A percentile compares a stretch with the other conserved stretches of the same genome.
phyloP scores from a whole-genome alignment of 2,329 filamentous ascomycete species.

The Nemania sp. region DNA sequence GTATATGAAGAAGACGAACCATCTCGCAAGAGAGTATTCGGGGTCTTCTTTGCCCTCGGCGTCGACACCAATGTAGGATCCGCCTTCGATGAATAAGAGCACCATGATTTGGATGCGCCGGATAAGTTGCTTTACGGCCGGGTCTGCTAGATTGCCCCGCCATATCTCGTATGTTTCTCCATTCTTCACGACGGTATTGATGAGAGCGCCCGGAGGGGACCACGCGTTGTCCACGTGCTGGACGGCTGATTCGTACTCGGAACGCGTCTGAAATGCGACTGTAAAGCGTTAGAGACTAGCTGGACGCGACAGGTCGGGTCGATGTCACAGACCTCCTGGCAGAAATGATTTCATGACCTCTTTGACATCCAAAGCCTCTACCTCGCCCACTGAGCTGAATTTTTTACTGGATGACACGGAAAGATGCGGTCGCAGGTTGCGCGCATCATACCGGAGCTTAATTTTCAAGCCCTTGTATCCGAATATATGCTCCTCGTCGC shows the following conservation, averaged over 20 bases:
- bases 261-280: constrained; percentile 69
- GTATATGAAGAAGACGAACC: constrained; percentile 90
- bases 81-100: constrained; percentile 89
- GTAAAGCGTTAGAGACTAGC: constrained; percentile 27
- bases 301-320: not conserved
- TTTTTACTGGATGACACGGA: constrained; percentile 72
- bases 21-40: constrained; percentile 75
- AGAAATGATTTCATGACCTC: constrained; percentile 67
- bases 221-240: constrained; percentile 49
- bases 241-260: constrained; percentile 65
- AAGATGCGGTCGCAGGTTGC: constrained; percentile 78
- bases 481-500: constrained; percentile 88
- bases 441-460: constrained; percentile 66
- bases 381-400: constrained; percentile 68
- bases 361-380: constrained; percentile 69
- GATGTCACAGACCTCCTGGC: constrained; percentile 59
- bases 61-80: constrained; percentile 67
- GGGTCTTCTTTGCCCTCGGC: constrained; percentile 60
- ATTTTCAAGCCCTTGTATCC: constrained; percentile 84
- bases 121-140: constrained; percentile 70
- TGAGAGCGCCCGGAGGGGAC: constrained; percentile 75
- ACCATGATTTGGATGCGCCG: constrained; percentile 82
- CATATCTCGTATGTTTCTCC: constrained; percentile 77
- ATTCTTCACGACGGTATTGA: constrained; percentile 65
- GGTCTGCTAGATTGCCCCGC: constrained; percentile 74